Conservation (phyloP, 2,329 filamentous ascomycete genomes). For the Fusarium temperatum region DNA sequence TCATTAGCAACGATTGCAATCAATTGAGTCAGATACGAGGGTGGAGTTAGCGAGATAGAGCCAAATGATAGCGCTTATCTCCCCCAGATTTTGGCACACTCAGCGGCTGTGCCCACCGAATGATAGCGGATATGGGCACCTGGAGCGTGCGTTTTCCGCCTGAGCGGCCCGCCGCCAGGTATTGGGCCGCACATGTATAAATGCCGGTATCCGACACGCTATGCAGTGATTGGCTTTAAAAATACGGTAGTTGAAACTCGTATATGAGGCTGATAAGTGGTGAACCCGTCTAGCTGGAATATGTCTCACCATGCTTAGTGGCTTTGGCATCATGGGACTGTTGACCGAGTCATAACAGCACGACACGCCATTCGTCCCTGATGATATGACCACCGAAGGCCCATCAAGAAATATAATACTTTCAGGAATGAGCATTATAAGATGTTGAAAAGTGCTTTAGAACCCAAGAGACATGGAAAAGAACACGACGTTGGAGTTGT, state of each 20-base stretch:
- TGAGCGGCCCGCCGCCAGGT: not conserved
- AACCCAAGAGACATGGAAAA: not conserved
- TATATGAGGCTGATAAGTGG: not conserved
- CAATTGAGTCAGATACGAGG: not conserved
- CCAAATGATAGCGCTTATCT: not conserved
- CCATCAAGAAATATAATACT: accelerated
- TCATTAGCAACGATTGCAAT: not conserved
- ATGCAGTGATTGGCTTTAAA: not conserved
- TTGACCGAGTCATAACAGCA: not conserved
- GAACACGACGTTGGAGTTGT: not conserved
- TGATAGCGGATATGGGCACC: not conserved
- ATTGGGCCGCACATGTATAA: no score
- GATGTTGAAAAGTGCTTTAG: not conserved
- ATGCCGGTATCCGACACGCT: not conserved
- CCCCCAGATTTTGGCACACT: not conserved
- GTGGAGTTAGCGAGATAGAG: not conserved
- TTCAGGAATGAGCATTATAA: no score
- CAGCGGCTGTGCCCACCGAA: not conserved
- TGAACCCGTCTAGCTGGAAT: not conserved
- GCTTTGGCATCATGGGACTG: not conserved
- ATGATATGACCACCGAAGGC: accelerated
- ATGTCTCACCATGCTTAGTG: not conserved
- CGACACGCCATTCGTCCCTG: not conserved
- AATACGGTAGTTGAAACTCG: not conserved
- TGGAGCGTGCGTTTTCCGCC: not conserved